Percentiles rank a stretch among this genome's conserved stretches.
Conservation (phyloP, 2,329 filamentous ascomycete species). For the Xylaria sp. region DNA sequence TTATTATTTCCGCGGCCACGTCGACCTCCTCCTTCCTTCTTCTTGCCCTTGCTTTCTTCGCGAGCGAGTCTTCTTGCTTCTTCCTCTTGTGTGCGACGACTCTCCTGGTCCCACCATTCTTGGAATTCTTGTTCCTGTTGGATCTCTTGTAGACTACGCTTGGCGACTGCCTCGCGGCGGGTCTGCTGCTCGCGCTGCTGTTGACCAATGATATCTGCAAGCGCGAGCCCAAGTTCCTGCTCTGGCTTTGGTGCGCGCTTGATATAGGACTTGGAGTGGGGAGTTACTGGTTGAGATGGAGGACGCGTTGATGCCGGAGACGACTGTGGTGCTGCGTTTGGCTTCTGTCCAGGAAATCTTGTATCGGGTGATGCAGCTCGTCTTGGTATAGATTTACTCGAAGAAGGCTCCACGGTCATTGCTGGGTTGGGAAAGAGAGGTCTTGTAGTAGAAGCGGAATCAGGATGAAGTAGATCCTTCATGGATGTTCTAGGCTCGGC, state of each 20-base stretch:
- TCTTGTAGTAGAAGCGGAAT: conserved; percentile 47
- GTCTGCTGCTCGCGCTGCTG: conserved; percentile 86
- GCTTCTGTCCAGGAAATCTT: conserved; percentile 67
- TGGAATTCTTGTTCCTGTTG: conserved; percentile 97
- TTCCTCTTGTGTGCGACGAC: conserved; percentile 73
- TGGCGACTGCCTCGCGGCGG: conserved; percentile 84
- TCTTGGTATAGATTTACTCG: conserved; percentile 53
- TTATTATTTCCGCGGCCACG: conserved; percentile 29
- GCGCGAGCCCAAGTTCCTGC: conserved; percentile 73
- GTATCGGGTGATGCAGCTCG: conserved; percentile 71
- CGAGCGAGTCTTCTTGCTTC: conserved; percentile 57
- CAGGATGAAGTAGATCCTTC: conserved; percentile 58
- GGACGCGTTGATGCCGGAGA: conserved; percentile 47
- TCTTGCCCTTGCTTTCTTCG: conserved; percentile 55
- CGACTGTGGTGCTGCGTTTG: conserved; percentile 49
- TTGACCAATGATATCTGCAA: conserved; percentile 88
- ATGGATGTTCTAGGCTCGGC: conserved; percentile 60
- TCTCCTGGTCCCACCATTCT: conserved; percentile 94
- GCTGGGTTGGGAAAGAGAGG: conserved; percentile 55
- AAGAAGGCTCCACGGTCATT: conserved; percentile 55
- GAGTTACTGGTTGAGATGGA: conserved; percentile 57
- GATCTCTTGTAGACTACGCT: conserved; percentile 91
- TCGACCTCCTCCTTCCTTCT: conserved; percentile 37
- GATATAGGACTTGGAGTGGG: conserved; percentile 71
- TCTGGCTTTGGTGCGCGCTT: conserved; percentile 69